Evolutionary conservation across 768 basidiomycete species (phyloP).

Genomic region (Termitomyces eurrhizus): DNA sequence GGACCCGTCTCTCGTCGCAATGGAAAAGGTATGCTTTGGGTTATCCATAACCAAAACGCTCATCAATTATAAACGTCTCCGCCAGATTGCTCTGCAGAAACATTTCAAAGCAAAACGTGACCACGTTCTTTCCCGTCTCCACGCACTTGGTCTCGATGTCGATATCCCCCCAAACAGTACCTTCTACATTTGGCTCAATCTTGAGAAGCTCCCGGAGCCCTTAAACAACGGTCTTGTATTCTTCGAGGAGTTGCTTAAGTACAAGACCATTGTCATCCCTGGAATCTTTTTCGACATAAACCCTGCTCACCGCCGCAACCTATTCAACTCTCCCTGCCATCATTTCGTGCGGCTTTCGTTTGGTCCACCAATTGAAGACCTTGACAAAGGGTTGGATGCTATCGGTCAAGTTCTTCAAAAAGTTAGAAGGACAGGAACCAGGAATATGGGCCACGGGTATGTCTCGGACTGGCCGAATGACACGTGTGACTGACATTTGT

Average conservation of each 20-base stretch:
- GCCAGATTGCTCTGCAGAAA: slow-evolving; percentile 72
- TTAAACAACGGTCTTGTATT: slow-evolving; percentile 90
- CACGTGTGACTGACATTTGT: not conserved
- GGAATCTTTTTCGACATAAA: slow-evolving; percentile 89
- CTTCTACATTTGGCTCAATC: slow-evolving; percentile 94
- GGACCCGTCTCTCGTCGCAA: slow-evolving; percentile 59
- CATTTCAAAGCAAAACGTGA: slow-evolving; percentile 93
- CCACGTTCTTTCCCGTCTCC: slow-evolving; percentile 80
- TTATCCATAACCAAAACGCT: not conserved
- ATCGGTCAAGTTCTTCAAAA: slow-evolving; percentile 76
- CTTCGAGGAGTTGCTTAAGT: slow-evolving; percentile 92
- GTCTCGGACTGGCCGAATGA: not conserved
- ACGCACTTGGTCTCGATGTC: slow-evolving; percentile 74
- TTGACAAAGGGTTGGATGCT: slow-evolving; percentile 84
- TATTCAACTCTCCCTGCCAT: slow-evolving; percentile 89
- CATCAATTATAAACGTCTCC: slow-evolving; percentile 1
- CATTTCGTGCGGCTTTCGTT: slow-evolving; percentile 87
- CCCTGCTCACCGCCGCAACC: slow-evolving; percentile 78
- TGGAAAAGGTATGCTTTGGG: slow-evolving; percentile 54
- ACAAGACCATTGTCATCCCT: slow-evolving; percentile 86
- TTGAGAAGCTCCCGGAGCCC: slow-evolving; percentile 74
- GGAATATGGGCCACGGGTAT: slow-evolving; percentile 64
- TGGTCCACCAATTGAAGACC: slow-evolving; percentile 74
- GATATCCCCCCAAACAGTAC: slow-evolving; percentile 74
- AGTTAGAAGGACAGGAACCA: slow-evolving; percentile 58